Base-by-base conservation (phyloP, 176 grass and related monocot genomes). In the bread wheat (Triticum aestivum) region DNA sequence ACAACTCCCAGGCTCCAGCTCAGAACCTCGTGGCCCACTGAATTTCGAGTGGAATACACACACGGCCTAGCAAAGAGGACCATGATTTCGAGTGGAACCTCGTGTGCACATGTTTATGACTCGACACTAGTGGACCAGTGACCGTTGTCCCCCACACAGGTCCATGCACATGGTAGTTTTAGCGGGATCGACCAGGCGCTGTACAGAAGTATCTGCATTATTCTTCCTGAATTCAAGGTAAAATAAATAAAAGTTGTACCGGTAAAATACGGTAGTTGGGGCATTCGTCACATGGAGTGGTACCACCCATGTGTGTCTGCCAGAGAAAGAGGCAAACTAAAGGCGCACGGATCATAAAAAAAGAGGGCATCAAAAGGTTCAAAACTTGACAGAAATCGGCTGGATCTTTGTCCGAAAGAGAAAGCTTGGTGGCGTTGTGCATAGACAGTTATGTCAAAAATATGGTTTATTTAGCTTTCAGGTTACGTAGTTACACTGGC, bases 41-140 rank as follows among this genome's bases (percentile, higher is more conserved):
- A 18, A 18, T 56, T 56, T 20, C 5, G 17, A 58, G 52, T 58
- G 52, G 52, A 20, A 58, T 58, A 58, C 52, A 58, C 52, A 58
- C 52, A 20, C 17, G 6, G 18, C 17, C 52, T 58, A 58, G 17
- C 52, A 20, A 58, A 70, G 65, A 82, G 29, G 32, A 14, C 18
- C 26, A 21, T 2, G 17, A 44, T 44, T 44, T 11, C 18, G 8
- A 41, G 26, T 54, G 29, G 37, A 39, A 12, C 32, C 23, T 5
- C 8, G 80, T 11, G 11, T 26, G 49, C 69, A 83, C 82, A 29
- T 62, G 81, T 11, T 61, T 34, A 34, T 83, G 47, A 83, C 81
- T 61, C 69, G 2, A 35, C 69, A 34, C 2, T 34, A 37, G 10
- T 42, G 69, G 21, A 58, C 17, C 52, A 58, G 52, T 58, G 52